Evolutionary conservation across 2,329 filamentous ascomycete genomes (phyloP), one percentile per base, ranked within the genome.

Genomic region (Aspergillus sp.): DNA sequence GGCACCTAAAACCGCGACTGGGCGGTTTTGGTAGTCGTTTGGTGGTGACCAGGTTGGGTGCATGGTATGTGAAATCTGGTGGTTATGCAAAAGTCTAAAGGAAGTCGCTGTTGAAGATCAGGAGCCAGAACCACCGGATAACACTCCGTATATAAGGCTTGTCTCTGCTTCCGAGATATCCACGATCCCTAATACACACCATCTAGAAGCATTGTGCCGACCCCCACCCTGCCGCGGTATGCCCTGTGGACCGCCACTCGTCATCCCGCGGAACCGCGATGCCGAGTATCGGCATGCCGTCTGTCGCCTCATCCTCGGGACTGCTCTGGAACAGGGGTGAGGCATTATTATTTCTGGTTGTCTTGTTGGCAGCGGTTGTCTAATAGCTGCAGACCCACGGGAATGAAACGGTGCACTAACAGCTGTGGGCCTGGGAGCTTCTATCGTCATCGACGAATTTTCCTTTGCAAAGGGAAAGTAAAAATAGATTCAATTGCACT

Each of bases 1-100:
- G 3, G 73, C 76, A 1, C 77, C 77, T 21, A 78, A 65, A n/a
- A 79, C 64, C 6, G 71, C 66, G 3, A 79, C 75, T 5, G 76
- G 74, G 3, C 76, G 75, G 3, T 65, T 64, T 3, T 68, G 60
- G 58, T 75, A 72, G 51, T 68, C 57, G 4, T 52, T 52, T 1
- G 70, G 68, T 47, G 64, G 65, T 27, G 62, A 43, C 69, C 69
- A 72, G 19, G 43, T 45, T 33, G 56, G 17, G 48, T 47, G 46
- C 64, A 67, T 69, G 27, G 49, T 59, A 23, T 46, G 33, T 37
- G 15, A 21, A 21, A 21, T 21, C 21, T 41, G 15, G 25, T 17
- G 11, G 12, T 31, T 9, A 11, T 31, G 27, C 4, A 37, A 37
- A 37, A 37, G 9, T 35, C 23, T 11, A 31, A 31, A 3, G 31